Conservation (phyloP, 768 basidiomycete species). For the Collybia mongolica region DNA sequence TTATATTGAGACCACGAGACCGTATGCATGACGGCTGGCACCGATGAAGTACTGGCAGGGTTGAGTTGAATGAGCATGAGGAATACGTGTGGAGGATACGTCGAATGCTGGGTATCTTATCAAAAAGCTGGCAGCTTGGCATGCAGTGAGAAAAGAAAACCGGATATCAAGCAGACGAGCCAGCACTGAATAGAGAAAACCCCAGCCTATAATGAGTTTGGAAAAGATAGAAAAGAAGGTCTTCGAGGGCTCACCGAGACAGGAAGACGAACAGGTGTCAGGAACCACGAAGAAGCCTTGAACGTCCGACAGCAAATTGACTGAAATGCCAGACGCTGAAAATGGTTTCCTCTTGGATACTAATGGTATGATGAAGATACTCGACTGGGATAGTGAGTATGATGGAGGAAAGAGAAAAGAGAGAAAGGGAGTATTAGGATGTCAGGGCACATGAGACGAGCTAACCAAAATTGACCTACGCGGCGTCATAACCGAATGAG, state of each 20-base stretch:
- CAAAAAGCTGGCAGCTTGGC: too few species aligned
- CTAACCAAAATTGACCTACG: slow-evolving; percentile 9
- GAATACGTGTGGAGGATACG: too few species aligned
- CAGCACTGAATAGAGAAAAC: too few species aligned
- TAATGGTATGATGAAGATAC: neutral
- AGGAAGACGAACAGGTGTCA: too few species aligned
- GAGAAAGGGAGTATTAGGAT: neutral
- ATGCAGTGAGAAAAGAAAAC: too few species aligned
- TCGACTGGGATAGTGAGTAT: neutral
- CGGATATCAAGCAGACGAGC: too few species aligned
- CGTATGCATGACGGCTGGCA: slow-evolving; percentile 58
- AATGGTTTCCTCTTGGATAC: neutral
- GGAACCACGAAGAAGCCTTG: too few species aligned
- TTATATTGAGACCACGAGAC: slow-evolving; percentile 49
- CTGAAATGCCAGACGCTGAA: neutral
- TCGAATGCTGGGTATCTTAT: slow-evolving; percentile 33
- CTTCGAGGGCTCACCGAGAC: too few species aligned
- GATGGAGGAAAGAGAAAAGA: slow-evolving; percentile 3
- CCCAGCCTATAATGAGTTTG: too few species aligned
- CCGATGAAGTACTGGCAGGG: neutral
- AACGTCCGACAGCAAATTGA: neutral
- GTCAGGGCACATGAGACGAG: slow-evolving; percentile 15
- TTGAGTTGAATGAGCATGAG: slow-evolving; percentile 17
- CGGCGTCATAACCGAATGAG: too few species aligned
- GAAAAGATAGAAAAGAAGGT: too few species aligned